Evolutionary conservation across 345 rosid genomes (phyloP).

Genomic region (Citrus unshiu): DNA sequence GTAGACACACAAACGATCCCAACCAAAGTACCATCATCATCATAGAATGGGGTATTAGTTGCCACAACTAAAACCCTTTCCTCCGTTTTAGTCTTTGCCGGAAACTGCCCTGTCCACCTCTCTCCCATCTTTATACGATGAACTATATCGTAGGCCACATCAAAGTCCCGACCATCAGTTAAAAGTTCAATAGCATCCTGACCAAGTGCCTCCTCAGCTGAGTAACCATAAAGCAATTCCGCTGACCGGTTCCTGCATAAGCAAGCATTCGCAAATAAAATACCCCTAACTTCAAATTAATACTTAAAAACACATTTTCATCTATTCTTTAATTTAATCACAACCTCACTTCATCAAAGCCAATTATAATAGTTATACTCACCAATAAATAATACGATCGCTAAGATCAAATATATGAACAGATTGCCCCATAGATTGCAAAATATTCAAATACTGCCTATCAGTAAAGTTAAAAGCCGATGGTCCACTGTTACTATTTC

Average conservation of each 20-base stretch:
- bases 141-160: conserved; percentile 47
- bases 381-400: conserved; percentile 81
- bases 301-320: neutral
- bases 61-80: conserved; percentile 56
- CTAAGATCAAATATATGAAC: conserved; percentile 70
- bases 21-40: conserved; percentile 64
- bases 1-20: conserved; percentile 78
- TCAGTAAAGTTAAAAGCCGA: conserved; percentile 59
- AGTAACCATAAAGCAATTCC: conserved; percentile 77
- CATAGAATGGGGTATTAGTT: conserved; percentile 73
- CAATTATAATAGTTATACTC: conserved; percentile 16
- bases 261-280: conserved; percentile 1
- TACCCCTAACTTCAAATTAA: neutral
- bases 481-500: conserved; percentile 35
- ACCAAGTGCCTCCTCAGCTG: conserved; percentile 78
- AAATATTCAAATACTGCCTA: conserved; percentile 73
- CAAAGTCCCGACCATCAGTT: conserved; percentile 56
- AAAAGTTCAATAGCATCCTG: conserved; percentile 64
- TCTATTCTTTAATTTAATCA: neutral
- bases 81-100: conserved; percentile 71
- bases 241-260: conserved; percentile 81
- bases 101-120: conserved; percentile 92
- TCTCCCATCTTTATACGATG: conserved; percentile 58
- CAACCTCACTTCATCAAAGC: neutral
- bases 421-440: conserved; percentile 93